A percentile compares a stretch with the other conserved stretches of the same genome.
Conservation (phyloP, 148 eudicot genomes). For the Simmondsia chinensis region DNA sequence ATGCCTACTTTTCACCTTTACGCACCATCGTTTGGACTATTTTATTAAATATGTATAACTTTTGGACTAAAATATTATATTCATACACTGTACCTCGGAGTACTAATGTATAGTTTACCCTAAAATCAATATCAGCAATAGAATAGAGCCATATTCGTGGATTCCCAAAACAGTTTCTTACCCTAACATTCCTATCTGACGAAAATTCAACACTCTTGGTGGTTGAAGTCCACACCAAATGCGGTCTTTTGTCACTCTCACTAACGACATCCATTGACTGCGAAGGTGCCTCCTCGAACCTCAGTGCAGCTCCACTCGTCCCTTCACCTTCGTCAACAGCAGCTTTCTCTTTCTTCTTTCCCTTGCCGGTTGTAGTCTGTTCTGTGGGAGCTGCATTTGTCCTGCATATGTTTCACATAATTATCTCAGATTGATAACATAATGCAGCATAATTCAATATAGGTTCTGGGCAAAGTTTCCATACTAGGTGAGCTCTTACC, state of each 20-base stretch:
- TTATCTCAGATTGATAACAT: neutral
- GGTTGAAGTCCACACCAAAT: constrained; percentile 30
- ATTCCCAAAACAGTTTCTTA: too few relatives aligned
- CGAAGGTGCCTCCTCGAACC: constrained; percentile 26
- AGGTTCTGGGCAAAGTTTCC: too few relatives aligned
- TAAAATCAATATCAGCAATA: too few relatives aligned
- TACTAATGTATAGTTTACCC: too few relatives aligned
- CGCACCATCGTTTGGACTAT: too few relatives aligned
- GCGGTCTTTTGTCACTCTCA: constrained; percentile 22
- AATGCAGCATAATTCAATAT: too few relatives aligned
- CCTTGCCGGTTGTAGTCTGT: constrained; percentile 15
- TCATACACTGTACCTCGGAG: too few relatives aligned
- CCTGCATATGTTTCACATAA: constrained; percentile 20
- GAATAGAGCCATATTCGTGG: too few relatives aligned
- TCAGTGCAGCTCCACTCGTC: constrained; percentile 11
- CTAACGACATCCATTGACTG: constrained; percentile 15
- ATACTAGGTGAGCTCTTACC: too few relatives aligned
- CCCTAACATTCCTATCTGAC: constrained; percentile 31
- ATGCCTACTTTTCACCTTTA: too few relatives aligned
- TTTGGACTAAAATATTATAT: too few relatives aligned
- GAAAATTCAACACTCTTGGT: constrained; percentile 31
- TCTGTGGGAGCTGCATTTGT: constrained; percentile 15
- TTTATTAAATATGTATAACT: too few relatives aligned
- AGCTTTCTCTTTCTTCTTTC: constrained; percentile 18
- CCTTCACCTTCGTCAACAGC: constrained; percentile 9